A percentile compares a stretch with the other conserved stretches of the same genome.
phyloP scores from a whole-genome alignment of 345 rosid species.

The Euclidium syriacum region DNA sequence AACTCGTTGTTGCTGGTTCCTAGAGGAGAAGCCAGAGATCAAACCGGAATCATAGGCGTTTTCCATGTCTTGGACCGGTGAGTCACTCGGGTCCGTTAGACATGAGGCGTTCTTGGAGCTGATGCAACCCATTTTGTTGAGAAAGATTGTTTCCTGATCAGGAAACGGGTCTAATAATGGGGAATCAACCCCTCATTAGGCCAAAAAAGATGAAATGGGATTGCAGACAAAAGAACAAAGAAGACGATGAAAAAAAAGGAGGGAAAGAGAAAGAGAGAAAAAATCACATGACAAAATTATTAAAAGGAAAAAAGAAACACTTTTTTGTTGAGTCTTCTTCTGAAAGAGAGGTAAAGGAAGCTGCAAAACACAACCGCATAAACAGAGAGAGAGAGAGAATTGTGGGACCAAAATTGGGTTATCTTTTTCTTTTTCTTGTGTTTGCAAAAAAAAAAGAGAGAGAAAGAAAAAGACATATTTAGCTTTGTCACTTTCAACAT shows the following conservation, averaged over 20 bases:
- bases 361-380: constrained; percentile 34
- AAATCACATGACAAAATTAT: constrained; percentile 29
- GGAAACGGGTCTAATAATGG: constrained; percentile 43
- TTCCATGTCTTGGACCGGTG: constrained; percentile 31
- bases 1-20: constrained; percentile 21
- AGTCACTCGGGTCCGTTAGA: constrained; percentile 24
- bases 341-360: constrained; percentile 47
- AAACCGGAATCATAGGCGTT: constrained; percentile 5
- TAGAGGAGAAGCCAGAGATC: constrained; percentile 20
- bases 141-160: constrained; percentile 33
- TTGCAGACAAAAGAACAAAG: constrained; percentile 31
- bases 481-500: constrained; percentile 9
- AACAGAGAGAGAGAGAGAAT: constrained; percentile 29
- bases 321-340: constrained; percentile 20
- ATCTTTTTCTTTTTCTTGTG: constrained; percentile 26
- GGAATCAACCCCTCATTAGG: constrained; percentile 39
- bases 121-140: constrained; percentile 61
- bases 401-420: constrained; percentile 43
- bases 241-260: constrained; percentile 21
- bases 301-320: constrained; percentile 18
- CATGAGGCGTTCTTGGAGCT: constrained; percentile 44
- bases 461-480: constrained; percentile 21
- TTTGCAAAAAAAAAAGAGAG: constrained; percentile 19
- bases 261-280: constrained; percentile 11
- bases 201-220: constrained; percentile 28